A percentile compares a stretch with the other conserved stretches of the same genome.
These are phyloP conservation scores for Heterobasidion occidentale DNA, from an alignment of 1,284 basidiomycete species.

Conservation along the genomic window DNA sequence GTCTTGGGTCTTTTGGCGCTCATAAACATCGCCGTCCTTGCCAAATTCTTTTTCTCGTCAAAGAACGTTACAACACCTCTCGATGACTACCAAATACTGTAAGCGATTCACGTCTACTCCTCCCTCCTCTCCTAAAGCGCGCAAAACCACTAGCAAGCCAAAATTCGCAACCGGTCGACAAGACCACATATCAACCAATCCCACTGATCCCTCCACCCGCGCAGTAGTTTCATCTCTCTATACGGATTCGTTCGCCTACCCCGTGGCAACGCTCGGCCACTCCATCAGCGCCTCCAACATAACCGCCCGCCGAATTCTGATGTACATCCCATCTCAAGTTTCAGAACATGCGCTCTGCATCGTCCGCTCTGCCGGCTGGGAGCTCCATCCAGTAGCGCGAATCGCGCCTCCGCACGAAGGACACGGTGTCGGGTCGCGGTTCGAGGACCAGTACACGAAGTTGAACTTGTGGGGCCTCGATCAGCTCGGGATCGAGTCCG, in stretches of 20 bases:
- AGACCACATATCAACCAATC: background rate
- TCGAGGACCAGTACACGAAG: slow-evolving; percentile 36
- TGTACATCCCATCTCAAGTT: slow-evolving; percentile 31
- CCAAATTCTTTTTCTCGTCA: background rate
- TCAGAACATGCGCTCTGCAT: slow-evolving; percentile 32
- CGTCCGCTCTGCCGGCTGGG: slow-evolving; percentile 30
- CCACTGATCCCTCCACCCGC: slow-evolving; percentile 12
- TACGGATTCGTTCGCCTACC: slow-evolving; percentile 32
- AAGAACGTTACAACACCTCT: slow-evolving; percentile 3
- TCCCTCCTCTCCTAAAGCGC: background rate
- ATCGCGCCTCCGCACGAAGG: slow-evolving; percentile 30
- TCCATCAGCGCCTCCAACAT: slow-evolving; percentile 28
- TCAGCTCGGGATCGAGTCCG: slow-evolving; percentile 12
- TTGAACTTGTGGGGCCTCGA: slow-evolving; percentile 36
- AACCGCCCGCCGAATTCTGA: slow-evolving; percentile 23
- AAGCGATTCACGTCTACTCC: background rate
- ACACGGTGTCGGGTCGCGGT: slow-evolving; percentile 25
- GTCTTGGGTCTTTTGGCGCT: background rate
- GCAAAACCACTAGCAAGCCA: slow-evolving; percentile 1
- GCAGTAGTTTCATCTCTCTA: slow-evolving; percentile 36
- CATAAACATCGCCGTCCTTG: background rate
- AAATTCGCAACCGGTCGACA: background rate
- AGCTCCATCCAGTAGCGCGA: slow-evolving; percentile 24
- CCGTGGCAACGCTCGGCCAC: slow-evolving; percentile 34
- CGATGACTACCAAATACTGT: slow-evolving; percentile 12